These are phyloP conservation scores for Thozetella sp. DNA, from an alignment of 495 filamentous ascomycete species.

Conservation along the genomic window DNA sequence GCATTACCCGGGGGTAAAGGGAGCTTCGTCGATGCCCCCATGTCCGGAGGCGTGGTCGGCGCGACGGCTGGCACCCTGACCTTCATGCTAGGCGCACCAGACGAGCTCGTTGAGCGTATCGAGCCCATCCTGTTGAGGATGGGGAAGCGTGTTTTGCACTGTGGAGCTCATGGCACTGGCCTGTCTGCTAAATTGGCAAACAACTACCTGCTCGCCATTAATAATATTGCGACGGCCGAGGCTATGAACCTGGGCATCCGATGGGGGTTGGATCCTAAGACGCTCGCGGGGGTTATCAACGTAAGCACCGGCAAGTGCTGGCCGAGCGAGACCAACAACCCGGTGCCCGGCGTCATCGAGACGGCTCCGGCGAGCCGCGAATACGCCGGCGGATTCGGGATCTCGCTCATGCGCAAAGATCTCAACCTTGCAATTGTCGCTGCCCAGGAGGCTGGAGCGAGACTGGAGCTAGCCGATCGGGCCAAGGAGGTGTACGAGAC, in stretches of 20 bases:
- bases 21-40: constrained; percentile 77
- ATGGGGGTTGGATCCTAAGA: constrained; percentile 81
- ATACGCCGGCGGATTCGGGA: constrained; percentile 82
- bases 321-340: constrained; percentile 92
- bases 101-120: constrained; percentile 58
- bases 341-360: constrained; percentile 81
- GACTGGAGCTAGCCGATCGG: constrained; percentile 63
- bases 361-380: constrained; percentile 71
- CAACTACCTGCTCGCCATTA: constrained; percentile 90
- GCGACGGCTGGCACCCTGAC: constrained; percentile 74
- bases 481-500: constrained; percentile 71
- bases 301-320: constrained; percentile 86
- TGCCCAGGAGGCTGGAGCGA: constrained; percentile 66
- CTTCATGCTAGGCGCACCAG: constrained; percentile 82
- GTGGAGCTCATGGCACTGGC: constrained; percentile 78
- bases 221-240: constrained; percentile 90
- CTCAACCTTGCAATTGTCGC: constrained; percentile 72
- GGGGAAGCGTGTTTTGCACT: constrained; percentile 81
- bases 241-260: constrained; percentile 90
- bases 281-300: constrained; percentile 80
- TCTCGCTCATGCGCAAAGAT: constrained; percentile 86
- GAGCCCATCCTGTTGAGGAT: constrained; percentile 70
- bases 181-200: constrained; percentile 88
- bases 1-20: constrained; percentile 47
- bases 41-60: constrained; percentile 87